Percentiles rank a stretch among this genome's conserved stretches.
phyloP scores from a whole-genome alignment of 371 early-diverging fungal species.

The Mucor mucedo region DNA sequence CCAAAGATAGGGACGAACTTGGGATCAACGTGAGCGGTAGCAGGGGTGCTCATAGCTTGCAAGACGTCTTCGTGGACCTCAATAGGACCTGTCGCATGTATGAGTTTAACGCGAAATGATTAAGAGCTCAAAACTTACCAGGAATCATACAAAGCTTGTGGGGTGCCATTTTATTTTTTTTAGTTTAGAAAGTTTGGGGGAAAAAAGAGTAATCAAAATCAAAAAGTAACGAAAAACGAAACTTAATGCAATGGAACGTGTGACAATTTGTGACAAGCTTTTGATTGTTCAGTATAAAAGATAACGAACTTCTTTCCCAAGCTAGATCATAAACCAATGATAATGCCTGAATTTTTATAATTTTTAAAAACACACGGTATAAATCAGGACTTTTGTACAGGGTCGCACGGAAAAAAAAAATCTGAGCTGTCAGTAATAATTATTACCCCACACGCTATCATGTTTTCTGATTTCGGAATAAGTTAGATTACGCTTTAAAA shows the following conservation, averaged over 20 bases:
- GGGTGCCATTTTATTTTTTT: conserved; percentile 18
- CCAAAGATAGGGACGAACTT: conserved; percentile 89
- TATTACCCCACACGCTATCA: no score
- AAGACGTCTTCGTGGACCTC: conserved; percentile 93
- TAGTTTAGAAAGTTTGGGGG: conserved; percentile 9
- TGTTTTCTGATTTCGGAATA: no score
- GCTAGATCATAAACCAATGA: not conserved
- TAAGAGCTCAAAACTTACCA: conserved; percentile 43
- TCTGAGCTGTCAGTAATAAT: no score
- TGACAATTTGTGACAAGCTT: conserved; percentile 20
- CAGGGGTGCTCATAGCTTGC: conserved; percentile 87
- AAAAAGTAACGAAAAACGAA: conserved; percentile 8
- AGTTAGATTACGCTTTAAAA: no score
- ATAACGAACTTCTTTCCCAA: not conserved
- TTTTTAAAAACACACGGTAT: no score
- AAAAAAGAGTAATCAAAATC: not conserved
- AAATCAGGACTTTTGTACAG: no score
- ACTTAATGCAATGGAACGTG: conserved; percentile 19
- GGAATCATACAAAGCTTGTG: conserved; percentile 94
- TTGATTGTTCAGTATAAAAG: conserved; percentile 11
- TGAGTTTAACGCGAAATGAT: not conserved
- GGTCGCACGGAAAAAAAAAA: no score
- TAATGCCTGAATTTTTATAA: not conserved
- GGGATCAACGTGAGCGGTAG: conserved; percentile 94
- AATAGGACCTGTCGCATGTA: conserved; percentile 72